A percentile compares a stretch with the other conserved stretches of the same genome.
Conservation (phyloP, 2,329 filamentous ascomycete genomes). For the Aplosporella prunicola region DNA sequence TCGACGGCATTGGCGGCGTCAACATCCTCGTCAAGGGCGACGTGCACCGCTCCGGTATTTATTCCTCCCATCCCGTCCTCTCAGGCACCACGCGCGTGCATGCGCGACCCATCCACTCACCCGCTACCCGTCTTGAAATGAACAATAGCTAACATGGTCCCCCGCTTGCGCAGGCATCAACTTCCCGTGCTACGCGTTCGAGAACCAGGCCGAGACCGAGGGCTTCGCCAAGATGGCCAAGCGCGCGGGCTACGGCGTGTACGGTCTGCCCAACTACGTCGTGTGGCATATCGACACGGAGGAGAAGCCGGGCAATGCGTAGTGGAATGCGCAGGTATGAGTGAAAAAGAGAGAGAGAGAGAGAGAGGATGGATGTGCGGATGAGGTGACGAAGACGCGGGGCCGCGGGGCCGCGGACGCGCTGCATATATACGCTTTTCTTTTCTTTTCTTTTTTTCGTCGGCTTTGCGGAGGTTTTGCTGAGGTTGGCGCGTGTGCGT, state of each 20-base stretch:
- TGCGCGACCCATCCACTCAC: neutral
- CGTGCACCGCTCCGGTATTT: conserved; percentile 81
- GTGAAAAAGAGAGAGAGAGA: no score
- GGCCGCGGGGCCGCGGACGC: no score
- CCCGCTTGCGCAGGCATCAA: conserved; percentile 55
- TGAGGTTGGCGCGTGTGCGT: no score
- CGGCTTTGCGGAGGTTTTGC: no score
- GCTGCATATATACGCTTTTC: no score
- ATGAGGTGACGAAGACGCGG: no score
- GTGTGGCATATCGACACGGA: conserved; percentile 98
- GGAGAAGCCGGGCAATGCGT: conserved; percentile 77
- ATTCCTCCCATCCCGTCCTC: neutral
- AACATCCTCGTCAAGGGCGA: conserved; percentile 97
- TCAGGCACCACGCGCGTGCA: neutral
- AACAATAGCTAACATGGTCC: neutral
- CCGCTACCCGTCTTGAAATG: neutral
- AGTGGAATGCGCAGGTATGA: no score
- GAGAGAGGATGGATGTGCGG: no score
- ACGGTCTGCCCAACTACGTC: conserved; percentile 91
- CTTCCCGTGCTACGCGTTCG: conserved; percentile 92
- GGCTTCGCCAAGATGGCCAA: conserved; percentile 99
- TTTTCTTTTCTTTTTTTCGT: no score
- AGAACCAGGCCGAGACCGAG: conserved; percentile 98
- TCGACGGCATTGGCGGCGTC: conserved; percentile 93
- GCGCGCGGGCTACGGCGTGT: conserved; percentile 83